These are phyloP conservation scores for Candida loeiensis DNA, from an alignment of 805 yeast genomes.

Conservation along the genomic window DNA sequence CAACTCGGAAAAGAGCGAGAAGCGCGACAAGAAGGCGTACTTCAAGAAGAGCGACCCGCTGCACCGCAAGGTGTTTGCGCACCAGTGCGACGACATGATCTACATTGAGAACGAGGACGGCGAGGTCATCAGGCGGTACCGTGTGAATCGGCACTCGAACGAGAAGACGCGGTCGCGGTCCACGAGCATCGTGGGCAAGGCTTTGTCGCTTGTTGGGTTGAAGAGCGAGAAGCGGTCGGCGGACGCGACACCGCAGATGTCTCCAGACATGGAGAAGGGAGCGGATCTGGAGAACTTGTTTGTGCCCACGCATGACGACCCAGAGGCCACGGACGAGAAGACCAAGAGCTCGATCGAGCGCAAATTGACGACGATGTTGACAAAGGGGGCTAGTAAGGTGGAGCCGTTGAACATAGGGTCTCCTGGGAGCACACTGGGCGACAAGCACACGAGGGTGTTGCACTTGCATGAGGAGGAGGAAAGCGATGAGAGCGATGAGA, in stretches of 20 bases:
- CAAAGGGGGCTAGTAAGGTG: slow-evolving; percentile 8
- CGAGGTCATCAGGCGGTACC: slow-evolving; percentile 80
- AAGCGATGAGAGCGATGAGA: slow-evolving; percentile 23
- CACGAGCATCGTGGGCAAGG: slow-evolving; percentile 40
- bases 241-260: background rate
- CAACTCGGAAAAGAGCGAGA: slow-evolving; percentile 6
- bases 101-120: slow-evolving; percentile 90
- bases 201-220: slow-evolving; percentile 52
- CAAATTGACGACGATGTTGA: slow-evolving; percentile 15
- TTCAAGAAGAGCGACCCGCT: slow-evolving; percentile 30
- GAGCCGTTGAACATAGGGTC: slow-evolving; percentile 4
- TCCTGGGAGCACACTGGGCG: slow-evolving; percentile 4
- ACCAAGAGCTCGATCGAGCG: slow-evolving; percentile 16
- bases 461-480: slow-evolving; percentile 14
- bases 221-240: background rate
- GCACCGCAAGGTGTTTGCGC: slow-evolving; percentile 57
- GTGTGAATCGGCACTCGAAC: slow-evolving; percentile 53
- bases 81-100: slow-evolving; percentile 71
- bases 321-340: slow-evolving; percentile 7
- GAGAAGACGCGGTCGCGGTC: slow-evolving; percentile 24
- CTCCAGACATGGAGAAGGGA: slow-evolving; percentile 9
- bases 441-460: slow-evolving; percentile 8
- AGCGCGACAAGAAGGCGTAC: slow-evolving; percentile 16
- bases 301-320: slow-evolving; percentile 2
- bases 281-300: background rate